Evolutionary conservation across 768 basidiomycete species (phyloP).

Genomic region (Boletus sp.): DNA sequence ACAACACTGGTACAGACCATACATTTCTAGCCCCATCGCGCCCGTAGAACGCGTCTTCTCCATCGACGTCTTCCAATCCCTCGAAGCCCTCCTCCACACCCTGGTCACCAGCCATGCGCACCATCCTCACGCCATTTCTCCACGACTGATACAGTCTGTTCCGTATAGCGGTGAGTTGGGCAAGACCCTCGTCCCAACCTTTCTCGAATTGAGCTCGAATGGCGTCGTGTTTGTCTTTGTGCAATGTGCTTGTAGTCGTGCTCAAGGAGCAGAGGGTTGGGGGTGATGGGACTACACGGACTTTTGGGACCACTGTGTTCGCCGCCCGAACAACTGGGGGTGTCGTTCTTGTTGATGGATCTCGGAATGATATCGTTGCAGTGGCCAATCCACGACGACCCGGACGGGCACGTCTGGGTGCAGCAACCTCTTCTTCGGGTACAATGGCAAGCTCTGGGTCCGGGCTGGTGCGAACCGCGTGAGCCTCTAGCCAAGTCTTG

Average conservation of each 20-base stretch:
- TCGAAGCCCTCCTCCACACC: slow-evolving; percentile 33
- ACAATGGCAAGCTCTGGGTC: neutral
- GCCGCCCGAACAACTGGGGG: slow-evolving; percentile 8
- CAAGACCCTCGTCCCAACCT: slow-evolving; percentile 64
- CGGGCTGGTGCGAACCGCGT: slow-evolving; percentile 6
- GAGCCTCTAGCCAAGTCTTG: slow-evolving; percentile 47
- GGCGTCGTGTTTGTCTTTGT: slow-evolving; percentile 35
- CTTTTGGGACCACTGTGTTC: slow-evolving; percentile 31
- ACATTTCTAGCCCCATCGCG: slow-evolving; percentile 4
- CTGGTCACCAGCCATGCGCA: slow-evolving; percentile 38
- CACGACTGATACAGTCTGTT: slow-evolving; percentile 46
- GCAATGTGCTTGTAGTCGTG: slow-evolving; percentile 34
- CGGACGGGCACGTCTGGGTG: slow-evolving; percentile 28
- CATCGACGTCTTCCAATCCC: slow-evolving; percentile 34
- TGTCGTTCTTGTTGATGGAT: slow-evolving; percentile 20
- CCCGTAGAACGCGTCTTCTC: slow-evolving; percentile 29
- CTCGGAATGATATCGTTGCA: slow-evolving; percentile 61
- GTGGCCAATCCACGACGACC: slow-evolving; percentile 66
- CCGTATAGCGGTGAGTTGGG: slow-evolving; percentile 49
- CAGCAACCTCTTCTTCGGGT: slow-evolving; percentile 1
- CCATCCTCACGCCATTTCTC: slow-evolving; percentile 42
- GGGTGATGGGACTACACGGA: slow-evolving; percentile 57
- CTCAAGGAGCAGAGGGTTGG: slow-evolving; percentile 51
- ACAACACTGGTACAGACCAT: slow-evolving; percentile 34
- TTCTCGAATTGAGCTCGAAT: slow-evolving; percentile 53